Evolutionary conservation across 2,329 filamentous ascomycete genomes (phyloP).

Genomic region (Remersonia thermophila): DNA sequence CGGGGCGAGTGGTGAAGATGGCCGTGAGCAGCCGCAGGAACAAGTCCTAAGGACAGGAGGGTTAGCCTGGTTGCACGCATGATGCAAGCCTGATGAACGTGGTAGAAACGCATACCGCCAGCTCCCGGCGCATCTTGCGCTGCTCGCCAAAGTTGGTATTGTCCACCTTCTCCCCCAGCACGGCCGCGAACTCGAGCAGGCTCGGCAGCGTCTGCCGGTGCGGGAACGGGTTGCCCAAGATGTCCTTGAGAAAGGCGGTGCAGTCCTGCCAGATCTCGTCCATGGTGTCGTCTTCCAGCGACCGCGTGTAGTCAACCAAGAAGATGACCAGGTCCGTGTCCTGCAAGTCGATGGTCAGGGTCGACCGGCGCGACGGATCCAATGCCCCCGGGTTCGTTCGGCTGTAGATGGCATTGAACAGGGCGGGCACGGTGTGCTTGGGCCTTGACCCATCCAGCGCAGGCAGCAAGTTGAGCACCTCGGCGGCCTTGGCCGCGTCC

Average conservation of each 20-base stretch:
- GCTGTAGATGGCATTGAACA: slow-evolving; percentile 94
- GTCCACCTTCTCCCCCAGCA: slow-evolving; percentile 88
- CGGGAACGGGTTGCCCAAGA: slow-evolving; percentile 86
- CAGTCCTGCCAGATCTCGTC: slow-evolving; percentile 98
- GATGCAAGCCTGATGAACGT: too few relatives aligned
- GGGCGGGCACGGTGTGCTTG: slow-evolving; percentile 80
- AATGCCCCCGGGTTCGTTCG: slow-evolving; percentile 75
- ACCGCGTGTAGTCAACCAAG: slow-evolving; percentile 76
- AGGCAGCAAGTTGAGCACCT: slow-evolving; percentile 76
- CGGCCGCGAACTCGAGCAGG: slow-evolving; percentile 76
- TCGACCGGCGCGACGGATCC: slow-evolving; percentile 71
- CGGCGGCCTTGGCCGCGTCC: slow-evolving; percentile 39
- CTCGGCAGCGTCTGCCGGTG: slow-evolving; percentile 82
- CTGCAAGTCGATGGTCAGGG: slow-evolving; percentile 70
- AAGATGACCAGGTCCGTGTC: slow-evolving; percentile 81
- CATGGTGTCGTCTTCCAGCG: slow-evolving; percentile 91
- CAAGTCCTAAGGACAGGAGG: slow-evolving; percentile 50
- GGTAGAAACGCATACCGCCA: slow-evolving; percentile 76
- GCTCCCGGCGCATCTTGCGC: slow-evolving; percentile 76
- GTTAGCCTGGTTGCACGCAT: slow-evolving; percentile 23
- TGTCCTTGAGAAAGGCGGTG: slow-evolving; percentile 76
- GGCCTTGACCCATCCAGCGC: slow-evolving; percentile 84
- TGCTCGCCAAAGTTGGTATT: slow-evolving; percentile 97
- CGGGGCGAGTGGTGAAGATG: slow-evolving; percentile 82
- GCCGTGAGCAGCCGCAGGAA: slow-evolving; percentile 80